These are phyloP conservation scores for Penicillium ucsense DNA, from an alignment of 495 filamentous ascomycete species.

Conservation along the genomic window DNA sequence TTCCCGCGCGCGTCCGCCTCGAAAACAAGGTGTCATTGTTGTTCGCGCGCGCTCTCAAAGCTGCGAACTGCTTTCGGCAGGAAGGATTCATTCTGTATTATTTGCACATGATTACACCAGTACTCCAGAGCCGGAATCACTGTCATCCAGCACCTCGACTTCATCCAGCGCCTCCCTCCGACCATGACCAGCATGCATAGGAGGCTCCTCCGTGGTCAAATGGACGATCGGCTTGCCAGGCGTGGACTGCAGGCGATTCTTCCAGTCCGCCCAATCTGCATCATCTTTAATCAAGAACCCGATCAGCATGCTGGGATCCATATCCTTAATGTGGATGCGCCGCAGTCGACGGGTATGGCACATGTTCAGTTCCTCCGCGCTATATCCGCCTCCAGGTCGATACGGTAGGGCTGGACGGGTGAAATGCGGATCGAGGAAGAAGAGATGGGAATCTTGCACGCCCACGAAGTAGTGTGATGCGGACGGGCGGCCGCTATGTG, in stretches of 20 bases:
- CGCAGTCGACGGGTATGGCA: conserved; percentile 84
- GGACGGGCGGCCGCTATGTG: conserved; percentile 72
- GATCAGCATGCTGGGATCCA: conserved; percentile 98
- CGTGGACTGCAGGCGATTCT: conserved; percentile 52
- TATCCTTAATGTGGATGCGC: conserved; percentile 73
- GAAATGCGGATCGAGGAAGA: conserved; percentile 91
- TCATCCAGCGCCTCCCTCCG: conserved; percentile 74
- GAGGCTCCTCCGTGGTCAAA: conserved; percentile 50
- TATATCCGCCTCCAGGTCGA: conserved; percentile 44
- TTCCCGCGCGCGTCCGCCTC: too few species aligned
- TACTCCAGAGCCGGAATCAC: conserved; percentile 53
- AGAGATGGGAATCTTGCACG: conserved; percentile 79
- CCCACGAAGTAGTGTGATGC: conserved; percentile 96
- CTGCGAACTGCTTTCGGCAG: not conserved
- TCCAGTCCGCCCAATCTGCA: conserved; percentile 79
- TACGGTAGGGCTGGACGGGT: conserved; percentile 61
- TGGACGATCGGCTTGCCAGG: conserved; percentile 79
- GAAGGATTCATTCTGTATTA: not conserved
- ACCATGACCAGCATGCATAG: conserved; percentile 47
- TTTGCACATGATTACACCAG: conserved; percentile 9
- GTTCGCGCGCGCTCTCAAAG: too few species aligned
- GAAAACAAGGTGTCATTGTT: too few species aligned
- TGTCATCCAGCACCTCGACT: conserved; percentile 77
- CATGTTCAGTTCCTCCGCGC: conserved; percentile 61
- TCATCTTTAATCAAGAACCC: conserved; percentile 84